Percentiles rank a stretch among this genome's conserved stretches.
Evolutionary conservation across 331 rosid species (phyloP).

Genomic region (Quercus lobata): DNA sequence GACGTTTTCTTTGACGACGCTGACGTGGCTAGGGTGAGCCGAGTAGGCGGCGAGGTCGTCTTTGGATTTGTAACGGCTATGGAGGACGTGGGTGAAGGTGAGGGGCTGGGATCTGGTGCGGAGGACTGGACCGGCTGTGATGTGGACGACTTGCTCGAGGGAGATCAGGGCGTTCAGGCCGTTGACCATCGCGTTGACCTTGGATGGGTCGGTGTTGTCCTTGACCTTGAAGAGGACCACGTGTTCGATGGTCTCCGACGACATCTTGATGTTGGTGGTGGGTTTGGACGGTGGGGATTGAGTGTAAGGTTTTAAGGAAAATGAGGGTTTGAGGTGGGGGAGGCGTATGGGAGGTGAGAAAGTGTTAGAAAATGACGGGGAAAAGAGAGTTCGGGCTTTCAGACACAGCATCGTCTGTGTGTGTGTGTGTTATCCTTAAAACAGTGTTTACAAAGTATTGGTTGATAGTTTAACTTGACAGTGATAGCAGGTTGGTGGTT

Average conservation of each 20-base stretch:
- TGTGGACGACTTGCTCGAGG: constrained; percentile 57
- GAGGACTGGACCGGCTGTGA: constrained; percentile 65
- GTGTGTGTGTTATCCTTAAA: background rate
- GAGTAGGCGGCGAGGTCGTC: constrained; percentile 54
- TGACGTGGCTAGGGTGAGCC: constrained; percentile 57
- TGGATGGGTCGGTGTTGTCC: constrained; percentile 54
- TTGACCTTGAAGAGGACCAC: constrained; percentile 84
- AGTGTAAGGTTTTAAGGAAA: constrained; percentile 15
- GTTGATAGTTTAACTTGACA: too few species aligned
- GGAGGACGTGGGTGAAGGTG: constrained; percentile 81
- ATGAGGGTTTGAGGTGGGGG: background rate
- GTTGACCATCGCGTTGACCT: constrained; percentile 51
- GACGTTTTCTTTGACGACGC: constrained; percentile 60
- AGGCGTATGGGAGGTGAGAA: constrained; percentile 32
- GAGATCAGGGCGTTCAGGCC: constrained; percentile 52
- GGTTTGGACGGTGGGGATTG: background rate
- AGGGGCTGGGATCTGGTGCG: constrained; percentile 58
- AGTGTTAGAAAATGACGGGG: constrained; percentile 23
- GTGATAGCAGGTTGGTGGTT: too few species aligned
- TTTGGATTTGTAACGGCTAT: constrained; percentile 68
- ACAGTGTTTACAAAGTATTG: too few species aligned
- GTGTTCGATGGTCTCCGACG: constrained; percentile 60
- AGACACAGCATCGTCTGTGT: constrained; percentile 12
- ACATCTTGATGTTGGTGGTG: constrained; percentile 25
- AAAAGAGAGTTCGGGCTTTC: constrained; percentile 4